phyloP scores from a whole-genome alignment of 345 rosid species.

The Zanthoxylum bungeanum region DNA sequence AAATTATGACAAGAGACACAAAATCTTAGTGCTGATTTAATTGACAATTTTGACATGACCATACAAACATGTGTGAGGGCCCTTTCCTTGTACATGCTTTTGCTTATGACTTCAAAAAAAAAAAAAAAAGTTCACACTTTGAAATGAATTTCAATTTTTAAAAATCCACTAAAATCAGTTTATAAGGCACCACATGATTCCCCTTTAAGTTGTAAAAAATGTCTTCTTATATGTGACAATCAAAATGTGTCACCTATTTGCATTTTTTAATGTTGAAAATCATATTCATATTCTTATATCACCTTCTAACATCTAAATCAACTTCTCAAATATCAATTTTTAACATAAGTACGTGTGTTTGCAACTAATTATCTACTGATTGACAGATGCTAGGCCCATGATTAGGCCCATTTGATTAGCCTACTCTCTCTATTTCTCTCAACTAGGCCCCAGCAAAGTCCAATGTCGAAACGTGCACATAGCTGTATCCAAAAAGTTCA shows the following conservation, averaged over 20 bases:
- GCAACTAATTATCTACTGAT: not conserved
- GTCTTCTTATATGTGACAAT: not conserved
- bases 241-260: not conserved
- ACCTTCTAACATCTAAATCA: not conserved
- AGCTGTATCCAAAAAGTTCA: constrained; percentile 4
- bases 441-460: constrained; percentile 4
- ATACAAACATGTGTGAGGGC: not conserved
- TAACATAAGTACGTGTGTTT: no score
- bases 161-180: not conserved
- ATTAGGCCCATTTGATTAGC: not conserved
- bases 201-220: not conserved
- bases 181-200: not conserved
- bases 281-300: not conserved
- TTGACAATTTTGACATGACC: constrained; percentile 8
- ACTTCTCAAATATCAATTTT: not conserved
- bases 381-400: not conserved
- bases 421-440: not conserved
- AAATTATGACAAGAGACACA: not conserved
- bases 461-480: constrained; percentile 1
- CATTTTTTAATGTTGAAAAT: not conserved
- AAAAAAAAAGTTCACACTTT: no score
- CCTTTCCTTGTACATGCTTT: constrained; percentile 4
- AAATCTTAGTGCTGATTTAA: not conserved
- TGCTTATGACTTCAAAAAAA: not conserved
- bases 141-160: not conserved